These are phyloP conservation scores for Pyrenophora graminea DNA, from an alignment of 2,329 filamentous ascomycete species.

Conservation along the genomic window DNA sequence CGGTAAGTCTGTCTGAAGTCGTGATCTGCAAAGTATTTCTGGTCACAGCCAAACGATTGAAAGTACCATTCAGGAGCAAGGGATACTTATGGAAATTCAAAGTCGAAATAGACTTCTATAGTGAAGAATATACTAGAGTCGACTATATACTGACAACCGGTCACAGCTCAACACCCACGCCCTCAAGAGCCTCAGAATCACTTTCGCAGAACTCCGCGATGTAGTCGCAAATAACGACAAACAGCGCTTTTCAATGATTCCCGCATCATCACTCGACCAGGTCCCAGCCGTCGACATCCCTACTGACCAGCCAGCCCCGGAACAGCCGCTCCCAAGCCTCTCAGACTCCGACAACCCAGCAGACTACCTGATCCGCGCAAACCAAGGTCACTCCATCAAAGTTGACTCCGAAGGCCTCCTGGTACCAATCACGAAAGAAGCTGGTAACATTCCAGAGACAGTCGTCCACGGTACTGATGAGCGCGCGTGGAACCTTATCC, in stretches of 20 bases:
- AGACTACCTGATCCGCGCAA: constrained; percentile 87
- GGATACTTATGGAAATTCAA: too few relatives aligned
- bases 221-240: constrained; percentile 81
- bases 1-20: constrained; percentile 51
- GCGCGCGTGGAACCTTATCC: constrained; percentile 74
- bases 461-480: constrained; percentile 92
- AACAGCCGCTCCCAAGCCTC: constrained; percentile 13
- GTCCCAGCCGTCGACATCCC: constrained; percentile 5
- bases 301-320: constrained; percentile 12
- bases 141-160: constrained; percentile 1
- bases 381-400: constrained; percentile 89
- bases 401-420: constrained; percentile 73
- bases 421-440: constrained; percentile 62
- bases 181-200: constrained; percentile 71
- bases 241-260: constrained; percentile 82
- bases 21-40: not conserved
- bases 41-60: too few relatives aligned
- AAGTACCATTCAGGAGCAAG: too few relatives aligned
- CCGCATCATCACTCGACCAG: constrained; percentile 42
- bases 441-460: constrained; percentile 62
- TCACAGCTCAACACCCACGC: constrained; percentile 61
- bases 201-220: constrained; percentile 71
- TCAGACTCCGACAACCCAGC: constrained; percentile 54
- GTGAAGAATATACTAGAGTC: too few relatives aligned
- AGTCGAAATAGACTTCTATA: too few relatives aligned